A percentile compares a stretch with the other conserved stretches of the same genome.
These are phyloP conservation scores for Umbilicus rupestris DNA, from an alignment of 164 flowering plant species.

Conservation along the genomic window DNA sequence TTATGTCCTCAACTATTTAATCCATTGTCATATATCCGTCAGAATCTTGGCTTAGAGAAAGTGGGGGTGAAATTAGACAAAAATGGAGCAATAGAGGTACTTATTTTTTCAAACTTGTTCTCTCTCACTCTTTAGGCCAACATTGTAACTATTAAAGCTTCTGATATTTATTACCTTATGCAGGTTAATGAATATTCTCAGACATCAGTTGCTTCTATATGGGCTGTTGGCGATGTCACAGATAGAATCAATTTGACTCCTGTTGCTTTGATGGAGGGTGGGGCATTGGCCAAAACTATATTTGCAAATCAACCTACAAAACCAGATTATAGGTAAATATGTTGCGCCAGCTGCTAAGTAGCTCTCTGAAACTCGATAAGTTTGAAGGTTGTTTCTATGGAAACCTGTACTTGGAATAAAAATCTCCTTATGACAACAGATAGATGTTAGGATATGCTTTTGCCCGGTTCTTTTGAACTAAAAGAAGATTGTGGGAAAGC, in stretches of 20 bases:
- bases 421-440: background rate
- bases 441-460: background rate
- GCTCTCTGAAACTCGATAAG: background rate
- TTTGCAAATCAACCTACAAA: constrained; percentile 76
- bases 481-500: background rate
- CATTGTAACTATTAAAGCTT: background rate
- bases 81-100: constrained; percentile 88
- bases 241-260: constrained; percentile 92
- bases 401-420: background rate
- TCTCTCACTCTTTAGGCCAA: background rate
- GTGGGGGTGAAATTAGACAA: constrained; percentile 70
- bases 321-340: constrained; percentile 63
- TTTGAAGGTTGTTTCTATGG: background rate
- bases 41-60: constrained; percentile 77
- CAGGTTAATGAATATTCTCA: constrained; percentile 92
- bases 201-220: constrained; percentile 87
- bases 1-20: background rate
- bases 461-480: background rate
- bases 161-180: constrained; percentile 5
- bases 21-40: constrained; percentile 5
- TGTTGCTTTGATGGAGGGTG: constrained; percentile 99
- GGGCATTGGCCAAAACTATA: constrained; percentile 79
- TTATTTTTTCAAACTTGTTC: background rate
- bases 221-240: constrained; percentile 99
- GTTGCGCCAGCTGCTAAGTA: background rate